Evolutionary conservation across 73 alveolate genomes (phyloP).

Genomic region (Tetrahymena thermophila): DNA sequence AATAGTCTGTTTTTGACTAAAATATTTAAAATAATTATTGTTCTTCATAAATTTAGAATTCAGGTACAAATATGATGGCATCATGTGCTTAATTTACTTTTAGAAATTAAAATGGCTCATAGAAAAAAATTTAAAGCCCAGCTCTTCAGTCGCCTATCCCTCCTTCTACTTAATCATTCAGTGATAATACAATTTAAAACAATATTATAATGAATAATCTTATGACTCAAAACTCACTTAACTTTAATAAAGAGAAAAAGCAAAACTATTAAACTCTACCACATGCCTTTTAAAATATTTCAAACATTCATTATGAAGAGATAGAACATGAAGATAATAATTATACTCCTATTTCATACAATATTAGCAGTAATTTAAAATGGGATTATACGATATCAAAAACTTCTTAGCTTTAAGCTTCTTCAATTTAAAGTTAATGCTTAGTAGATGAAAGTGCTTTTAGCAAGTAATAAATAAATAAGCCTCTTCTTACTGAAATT

Average conservation of each 20-base stretch:
- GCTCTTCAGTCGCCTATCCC: neutral
- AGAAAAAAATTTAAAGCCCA: neutral
- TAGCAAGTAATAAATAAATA: neutral
- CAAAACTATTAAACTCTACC: neutral
- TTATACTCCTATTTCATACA: neutral
- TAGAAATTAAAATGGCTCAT: neutral
- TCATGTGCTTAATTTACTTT: neutral
- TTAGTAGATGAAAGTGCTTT: neutral
- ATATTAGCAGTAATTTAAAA: neutral
- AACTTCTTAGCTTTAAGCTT: neutral
- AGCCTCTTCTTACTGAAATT: neutral
- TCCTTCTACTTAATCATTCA: neutral
- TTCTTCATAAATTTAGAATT: neutral
- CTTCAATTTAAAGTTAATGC: neutral
- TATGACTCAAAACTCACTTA: neutral
- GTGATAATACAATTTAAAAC: neutral
- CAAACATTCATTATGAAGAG: neutral
- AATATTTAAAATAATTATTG: neutral
- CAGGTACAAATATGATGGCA: neutral
- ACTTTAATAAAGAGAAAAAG: neutral
- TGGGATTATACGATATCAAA: neutral
- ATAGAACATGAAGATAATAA: neutral
- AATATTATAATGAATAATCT: neutral
- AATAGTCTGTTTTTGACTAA: neutral
- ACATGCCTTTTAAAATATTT: neutral